Evolutionary conservation across 257 asterid genomes (phyloP), one percentile per base, ranked within the genome.

Genomic region (Fraxinus americana): DNA sequence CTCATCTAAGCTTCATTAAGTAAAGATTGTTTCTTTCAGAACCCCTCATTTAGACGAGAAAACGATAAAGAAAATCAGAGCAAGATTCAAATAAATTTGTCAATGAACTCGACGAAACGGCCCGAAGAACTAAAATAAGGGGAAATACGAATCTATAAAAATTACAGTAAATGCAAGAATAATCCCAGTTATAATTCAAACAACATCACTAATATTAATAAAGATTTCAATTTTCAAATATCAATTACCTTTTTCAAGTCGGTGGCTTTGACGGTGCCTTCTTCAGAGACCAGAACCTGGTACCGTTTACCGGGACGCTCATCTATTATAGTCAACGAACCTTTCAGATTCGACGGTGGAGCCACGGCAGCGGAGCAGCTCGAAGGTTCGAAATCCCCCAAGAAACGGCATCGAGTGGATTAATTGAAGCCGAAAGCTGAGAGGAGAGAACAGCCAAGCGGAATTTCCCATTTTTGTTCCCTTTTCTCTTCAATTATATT

Each of bases 201-300:
- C 12, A 13, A 48, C 54, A 1, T 11, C 57, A 4, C 57, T n/a
- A 6, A 9, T 61, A 21, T 23, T 61, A 7, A 21, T 6, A 61
- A 23, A 9, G 13, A 10, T 8, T 57, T 61, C 67, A 8, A 61
- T 61, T 21, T 21, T 61, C 23, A 21, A 59, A 19, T 59, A 59
- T 59, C 4, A 61, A 38, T 52, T 1, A 92, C 99, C 97, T 88
- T 93, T 61, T 95, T 95, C 8, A 95, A 81, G 88, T 95, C 98
- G 83, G 97, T 87, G 77, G 99, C 97, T 82, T 81, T 95, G 82
- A 91, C 65, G 10, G 97, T 91, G 82, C 98, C 99, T 8, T 90
- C 99, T 8, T 90, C 93, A 3, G 99, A 87, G 69, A 93, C 94
- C 87, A 86, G 98, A 86, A 91, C 85, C 87, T 85, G 91, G 75